These are phyloP conservation scores for Rhynchospora pubera DNA, from an alignment of 176 grass and related monocot species.

Conservation along the genomic window DNA sequence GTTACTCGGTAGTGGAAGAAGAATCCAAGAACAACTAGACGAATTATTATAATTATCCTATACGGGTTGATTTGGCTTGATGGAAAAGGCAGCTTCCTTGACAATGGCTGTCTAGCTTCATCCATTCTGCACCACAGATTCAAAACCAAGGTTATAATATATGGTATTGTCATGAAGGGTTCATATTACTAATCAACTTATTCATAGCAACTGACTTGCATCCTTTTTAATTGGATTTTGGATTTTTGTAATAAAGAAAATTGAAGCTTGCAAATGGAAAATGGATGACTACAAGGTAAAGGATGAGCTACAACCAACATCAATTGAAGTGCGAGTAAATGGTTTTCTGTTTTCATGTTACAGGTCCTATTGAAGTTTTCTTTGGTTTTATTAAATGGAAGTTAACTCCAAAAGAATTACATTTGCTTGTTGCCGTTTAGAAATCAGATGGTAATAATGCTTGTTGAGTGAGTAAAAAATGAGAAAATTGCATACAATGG, in stretches of 20 bases:
- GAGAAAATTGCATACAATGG: conserved; percentile 43
- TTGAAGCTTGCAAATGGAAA: background rate
- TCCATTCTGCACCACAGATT: conserved; percentile 58
- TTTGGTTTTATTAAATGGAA: background rate
- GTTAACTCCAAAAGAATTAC: background rate
- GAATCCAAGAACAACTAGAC: conserved; percentile 81
- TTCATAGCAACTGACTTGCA: background rate
- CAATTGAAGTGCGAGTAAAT: background rate
- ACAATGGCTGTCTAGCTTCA: conserved; percentile 82
- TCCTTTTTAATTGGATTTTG: background rate
- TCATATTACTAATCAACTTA: background rate
- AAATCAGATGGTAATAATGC: background rate
- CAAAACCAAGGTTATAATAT: background rate
- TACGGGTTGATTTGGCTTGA: conserved; percentile 89
- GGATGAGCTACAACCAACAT: background rate
- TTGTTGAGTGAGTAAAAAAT: background rate
- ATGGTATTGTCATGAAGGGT: background rate
- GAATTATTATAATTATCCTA: conserved; percentile 89
- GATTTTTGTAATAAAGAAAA: background rate
- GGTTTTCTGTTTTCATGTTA: background rate
- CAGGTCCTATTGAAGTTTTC: background rate
- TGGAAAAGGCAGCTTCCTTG: conserved; percentile 72
- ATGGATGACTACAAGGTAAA: background rate
- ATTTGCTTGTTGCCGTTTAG: background rate
- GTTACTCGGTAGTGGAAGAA: conserved; percentile 94